phyloP scores from a whole-genome alignment of 371 early-diverging fungal species.

The Mortierella sp. region DNA sequence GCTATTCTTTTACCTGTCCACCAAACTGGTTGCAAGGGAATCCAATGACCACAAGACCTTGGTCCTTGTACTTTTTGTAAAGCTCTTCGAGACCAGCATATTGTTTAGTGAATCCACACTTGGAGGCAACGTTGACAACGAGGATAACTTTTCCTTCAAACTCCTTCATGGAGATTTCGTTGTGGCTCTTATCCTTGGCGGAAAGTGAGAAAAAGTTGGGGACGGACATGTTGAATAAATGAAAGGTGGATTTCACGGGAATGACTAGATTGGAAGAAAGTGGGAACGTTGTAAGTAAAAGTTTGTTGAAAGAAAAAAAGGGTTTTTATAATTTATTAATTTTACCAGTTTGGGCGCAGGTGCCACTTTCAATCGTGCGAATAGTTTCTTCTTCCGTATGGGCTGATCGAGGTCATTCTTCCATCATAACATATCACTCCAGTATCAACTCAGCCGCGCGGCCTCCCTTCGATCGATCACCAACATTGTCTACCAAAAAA shows the following conservation, averaged over 20 bases:
- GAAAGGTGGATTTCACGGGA: background rate
- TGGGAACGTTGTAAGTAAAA: no score
- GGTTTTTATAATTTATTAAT: background rate
- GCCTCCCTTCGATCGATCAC: background rate
- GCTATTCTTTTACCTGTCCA: conserved; percentile 88
- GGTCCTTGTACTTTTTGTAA: conserved; percentile 83
- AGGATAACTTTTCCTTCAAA: conserved; percentile 83
- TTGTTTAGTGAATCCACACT: conserved; percentile 95
- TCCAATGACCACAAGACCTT: conserved; percentile 81
- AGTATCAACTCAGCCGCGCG: background rate
- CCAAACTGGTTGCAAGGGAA: conserved; percentile 95
- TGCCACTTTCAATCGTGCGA: conserved; percentile 16
- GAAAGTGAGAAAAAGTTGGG: conserved; percentile 65
- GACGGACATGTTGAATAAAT: conserved; percentile 19
- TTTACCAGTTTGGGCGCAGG: background rate
- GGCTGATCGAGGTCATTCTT: background rate
- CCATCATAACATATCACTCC: no score
- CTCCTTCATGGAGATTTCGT: conserved; percentile 64
- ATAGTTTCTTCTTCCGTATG: conserved; percentile 1
- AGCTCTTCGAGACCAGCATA: conserved; percentile 87
- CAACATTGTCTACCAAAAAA: background rate
- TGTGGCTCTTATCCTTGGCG: conserved; percentile 63
- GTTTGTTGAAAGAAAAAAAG: background rate
- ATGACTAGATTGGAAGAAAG: background rate
- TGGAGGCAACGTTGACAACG: conserved; percentile 95